Percentiles rank a stretch among this genome's conserved stretches.
Evolutionary conservation across 2,329 filamentous ascomycete species (phyloP).

Genomic region (Pseudogymnoascus sp.): DNA sequence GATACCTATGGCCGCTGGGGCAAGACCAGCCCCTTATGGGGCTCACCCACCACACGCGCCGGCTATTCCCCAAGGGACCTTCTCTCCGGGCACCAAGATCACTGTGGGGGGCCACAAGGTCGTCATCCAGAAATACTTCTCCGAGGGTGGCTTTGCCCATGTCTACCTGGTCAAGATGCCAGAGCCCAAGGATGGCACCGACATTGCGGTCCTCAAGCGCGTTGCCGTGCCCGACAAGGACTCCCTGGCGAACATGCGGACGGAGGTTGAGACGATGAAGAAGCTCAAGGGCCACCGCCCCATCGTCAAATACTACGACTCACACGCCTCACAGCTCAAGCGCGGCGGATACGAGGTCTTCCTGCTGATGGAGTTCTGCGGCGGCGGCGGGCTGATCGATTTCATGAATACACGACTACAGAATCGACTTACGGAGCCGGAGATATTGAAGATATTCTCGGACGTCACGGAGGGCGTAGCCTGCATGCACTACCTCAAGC

Average conservation of each 20-base stretch:
- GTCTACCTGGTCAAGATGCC: constrained; percentile 92
- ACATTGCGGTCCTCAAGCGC: constrained; percentile 46
- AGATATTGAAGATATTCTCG: constrained; percentile 93
- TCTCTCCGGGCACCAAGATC: constrained; percentile 89
- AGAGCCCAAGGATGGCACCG: constrained; percentile 36
- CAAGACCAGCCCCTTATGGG: constrained; percentile 38
- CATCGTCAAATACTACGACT: constrained; percentile 98
- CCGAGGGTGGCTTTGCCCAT: constrained; percentile 95
- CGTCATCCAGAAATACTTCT: constrained; percentile 92
- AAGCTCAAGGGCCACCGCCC: constrained; percentile 91
- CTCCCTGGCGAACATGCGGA: constrained; percentile 89
- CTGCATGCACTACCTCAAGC: constrained; percentile 98
- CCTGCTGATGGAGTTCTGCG: constrained; percentile 94
- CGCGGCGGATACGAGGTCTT: constrained; percentile 97
- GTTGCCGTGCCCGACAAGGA: constrained; percentile 97
- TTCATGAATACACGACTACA: constrained; percentile 99
- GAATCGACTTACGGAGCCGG: constrained; percentile 91
- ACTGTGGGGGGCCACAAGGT: constrained; percentile 90
- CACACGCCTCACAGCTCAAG: constrained; percentile 87
- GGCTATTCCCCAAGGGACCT: constrained; percentile 68
- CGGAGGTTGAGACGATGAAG: constrained; percentile 99
- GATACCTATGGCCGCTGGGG: constrained; percentile 22
- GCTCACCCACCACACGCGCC: constrained; percentile 33
- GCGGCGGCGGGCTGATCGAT: constrained; percentile 90
- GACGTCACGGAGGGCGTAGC: constrained; percentile 95